Evolutionary conservation across 163 green algal species (phyloP).

Genomic region (Scenedesmus sp.): DNA sequence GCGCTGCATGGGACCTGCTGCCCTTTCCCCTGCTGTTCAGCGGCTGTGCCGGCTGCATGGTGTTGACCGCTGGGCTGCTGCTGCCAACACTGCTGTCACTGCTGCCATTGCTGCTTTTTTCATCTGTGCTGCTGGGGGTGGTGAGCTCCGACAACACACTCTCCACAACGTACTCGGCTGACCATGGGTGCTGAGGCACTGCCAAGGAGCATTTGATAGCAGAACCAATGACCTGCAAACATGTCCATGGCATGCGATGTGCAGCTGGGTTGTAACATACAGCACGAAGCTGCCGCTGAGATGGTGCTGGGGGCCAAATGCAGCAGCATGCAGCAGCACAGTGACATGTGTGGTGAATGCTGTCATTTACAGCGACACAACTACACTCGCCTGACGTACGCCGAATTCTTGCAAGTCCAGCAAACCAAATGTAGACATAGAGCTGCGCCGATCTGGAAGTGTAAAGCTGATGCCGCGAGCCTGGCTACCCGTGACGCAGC

Average conservation of each 20-base stretch:
- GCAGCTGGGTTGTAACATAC: too few relatives aligned
- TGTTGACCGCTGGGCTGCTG: too few relatives aligned
- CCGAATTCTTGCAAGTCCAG: background rate
- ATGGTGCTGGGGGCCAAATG: too few relatives aligned
- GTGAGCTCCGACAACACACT: conserved; percentile 6
- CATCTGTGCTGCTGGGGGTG: background rate
- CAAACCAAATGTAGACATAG: background rate
- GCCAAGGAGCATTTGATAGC: background rate
- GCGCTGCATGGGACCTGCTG: background rate
- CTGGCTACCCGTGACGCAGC: background rate
- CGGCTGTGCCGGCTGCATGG: background rate
- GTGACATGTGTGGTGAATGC: background rate
- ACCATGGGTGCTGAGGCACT: conserved; percentile 11
- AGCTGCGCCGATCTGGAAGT: background rate
- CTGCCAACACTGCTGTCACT: background rate
- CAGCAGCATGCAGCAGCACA: background rate
- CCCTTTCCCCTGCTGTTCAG: background rate
- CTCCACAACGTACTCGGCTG: conserved; percentile 17
- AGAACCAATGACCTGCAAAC: conserved; percentile 1
- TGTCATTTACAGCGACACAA: background rate
- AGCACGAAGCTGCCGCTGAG: background rate
- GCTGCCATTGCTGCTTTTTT: background rate
- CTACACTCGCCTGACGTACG: background rate
- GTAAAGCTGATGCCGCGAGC: background rate
- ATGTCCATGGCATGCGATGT: too few relatives aligned